Conservation (phyloP, 163 green algal genomes). For the Chlorella variabilis region DNA sequence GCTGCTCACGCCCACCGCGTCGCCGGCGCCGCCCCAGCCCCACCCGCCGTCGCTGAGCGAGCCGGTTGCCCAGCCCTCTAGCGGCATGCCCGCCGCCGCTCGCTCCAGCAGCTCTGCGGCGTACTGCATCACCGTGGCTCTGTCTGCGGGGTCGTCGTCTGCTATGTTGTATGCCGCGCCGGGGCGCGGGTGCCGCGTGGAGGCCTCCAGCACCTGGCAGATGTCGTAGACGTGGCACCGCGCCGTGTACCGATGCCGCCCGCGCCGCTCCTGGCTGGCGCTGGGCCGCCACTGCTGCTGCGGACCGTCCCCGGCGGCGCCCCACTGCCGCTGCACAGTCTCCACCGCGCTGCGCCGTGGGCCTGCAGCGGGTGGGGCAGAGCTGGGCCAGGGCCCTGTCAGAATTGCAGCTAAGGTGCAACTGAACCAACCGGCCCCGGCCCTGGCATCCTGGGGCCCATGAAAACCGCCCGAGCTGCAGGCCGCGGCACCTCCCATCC, state of each 20-base stretch:
- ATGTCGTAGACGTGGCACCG: constrained; percentile 84
- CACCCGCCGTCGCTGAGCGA: neutral
- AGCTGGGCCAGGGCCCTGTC: neutral
- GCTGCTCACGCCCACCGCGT: neutral
- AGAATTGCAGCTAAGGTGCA: neutral
- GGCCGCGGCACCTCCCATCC: neutral
- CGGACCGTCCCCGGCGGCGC: too few species aligned
- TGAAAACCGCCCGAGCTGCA: neutral
- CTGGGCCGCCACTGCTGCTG: neutral
- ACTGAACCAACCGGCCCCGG: too few species aligned
- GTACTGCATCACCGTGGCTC: constrained; percentile 63
- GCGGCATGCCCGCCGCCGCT: neutral
- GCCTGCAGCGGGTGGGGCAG: constrained; percentile 18
- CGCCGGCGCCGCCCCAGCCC: neutral
- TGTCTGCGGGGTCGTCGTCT: constrained; percentile 72
- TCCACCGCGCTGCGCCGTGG: constrained; percentile 61
- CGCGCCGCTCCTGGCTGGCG: constrained; percentile 40
- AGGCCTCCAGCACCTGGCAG: constrained; percentile 67
- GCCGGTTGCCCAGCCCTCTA: neutral
- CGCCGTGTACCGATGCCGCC: constrained; percentile 60
- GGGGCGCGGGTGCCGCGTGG: constrained; percentile 46
- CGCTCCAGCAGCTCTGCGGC: constrained; percentile 53
- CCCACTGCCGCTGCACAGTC: constrained; percentile 16
- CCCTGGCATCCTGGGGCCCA: too few species aligned
- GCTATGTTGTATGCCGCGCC: constrained; percentile 76